phyloP scores from a whole-genome alignment of 1,139 yeast species.

The Saccharomyces hybrid region DNA sequence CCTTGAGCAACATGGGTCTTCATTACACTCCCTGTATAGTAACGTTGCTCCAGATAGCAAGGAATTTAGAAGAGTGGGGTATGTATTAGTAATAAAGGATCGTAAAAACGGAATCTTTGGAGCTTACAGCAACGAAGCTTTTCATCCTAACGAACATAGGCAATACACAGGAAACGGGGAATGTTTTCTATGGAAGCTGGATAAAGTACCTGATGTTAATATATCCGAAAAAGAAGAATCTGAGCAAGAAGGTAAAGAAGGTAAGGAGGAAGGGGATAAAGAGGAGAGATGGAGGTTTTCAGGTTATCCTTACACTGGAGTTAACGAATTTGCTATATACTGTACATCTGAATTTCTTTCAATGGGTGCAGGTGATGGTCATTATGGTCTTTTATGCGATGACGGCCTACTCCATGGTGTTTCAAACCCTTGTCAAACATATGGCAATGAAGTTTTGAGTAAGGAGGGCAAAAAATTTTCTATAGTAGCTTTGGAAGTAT shows the following conservation, averaged over 20 bases:
- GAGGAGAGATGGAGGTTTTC: slow-evolving; percentile 43
- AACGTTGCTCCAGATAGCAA: slow-evolving; percentile 32
- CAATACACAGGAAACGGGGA: slow-evolving; percentile 91
- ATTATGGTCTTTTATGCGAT: slow-evolving; percentile 87
- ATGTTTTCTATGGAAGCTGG: slow-evolving; percentile 81
- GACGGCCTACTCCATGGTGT: slow-evolving; percentile 68
- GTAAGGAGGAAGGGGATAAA: slow-evolving; percentile 3
- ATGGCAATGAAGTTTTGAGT: slow-evolving; percentile 79
- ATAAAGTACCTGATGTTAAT: slow-evolving; percentile 29
- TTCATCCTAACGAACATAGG: slow-evolving; percentile 60
- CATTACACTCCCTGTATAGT: slow-evolving; percentile 64
- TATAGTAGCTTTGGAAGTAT: slow-evolving; percentile 72
- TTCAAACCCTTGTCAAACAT: slow-evolving; percentile 70
- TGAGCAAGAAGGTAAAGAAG: slow-evolving; percentile 7
- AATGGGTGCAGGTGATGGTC: slow-evolving; percentile 89
- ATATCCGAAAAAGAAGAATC: slow-evolving; percentile 6
- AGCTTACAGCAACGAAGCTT: slow-evolving; percentile 68
- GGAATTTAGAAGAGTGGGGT: slow-evolving; percentile 44
- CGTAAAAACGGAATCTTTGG: slow-evolving; percentile 64
- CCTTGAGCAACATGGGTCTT: slow-evolving; percentile 86
- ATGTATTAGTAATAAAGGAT: slow-evolving; percentile 62
- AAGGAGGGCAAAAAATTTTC: slow-evolving; percentile 55
- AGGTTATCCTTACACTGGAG: slow-evolving; percentile 84
- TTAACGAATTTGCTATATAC: slow-evolving; percentile 77
- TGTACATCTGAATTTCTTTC: slow-evolving; percentile 74